phyloP scores from a whole-genome alignment of 805 yeast species.

The Monosporozyma aquatica region DNA sequence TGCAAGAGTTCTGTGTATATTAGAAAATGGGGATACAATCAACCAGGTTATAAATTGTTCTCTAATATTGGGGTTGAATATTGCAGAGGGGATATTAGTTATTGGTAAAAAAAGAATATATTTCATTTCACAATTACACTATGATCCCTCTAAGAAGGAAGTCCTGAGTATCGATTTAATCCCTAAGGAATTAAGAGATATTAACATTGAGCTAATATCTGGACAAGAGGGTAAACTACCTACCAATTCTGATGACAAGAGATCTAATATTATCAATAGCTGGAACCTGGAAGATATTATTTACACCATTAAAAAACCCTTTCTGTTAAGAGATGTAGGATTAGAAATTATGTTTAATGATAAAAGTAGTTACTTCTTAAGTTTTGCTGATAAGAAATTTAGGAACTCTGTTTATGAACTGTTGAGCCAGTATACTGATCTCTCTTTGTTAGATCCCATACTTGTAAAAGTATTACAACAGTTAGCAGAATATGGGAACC shows the following conservation, averaged over 20 bases:
- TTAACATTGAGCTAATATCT: constrained; percentile 55
- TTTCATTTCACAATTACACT: constrained; percentile 58
- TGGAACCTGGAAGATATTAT: constrained; percentile 57
- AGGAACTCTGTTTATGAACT: constrained; percentile 50
- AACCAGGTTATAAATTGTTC: constrained; percentile 68
- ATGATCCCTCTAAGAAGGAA: constrained; percentile 38
- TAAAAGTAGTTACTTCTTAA: constrained; percentile 62
- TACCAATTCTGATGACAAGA: constrained; percentile 13
- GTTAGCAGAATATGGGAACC: constrained; percentile 33
- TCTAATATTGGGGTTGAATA: constrained; percentile 65
- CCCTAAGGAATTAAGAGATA: constrained; percentile 52
- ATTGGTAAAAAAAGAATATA: constrained; percentile 58
- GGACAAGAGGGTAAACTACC: constrained; percentile 28
- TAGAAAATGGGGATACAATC: constrained; percentile 63
- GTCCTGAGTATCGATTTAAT: constrained; percentile 61
- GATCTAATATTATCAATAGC: constrained; percentile 32
- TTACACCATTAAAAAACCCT: constrained; percentile 64
- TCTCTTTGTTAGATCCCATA: constrained; percentile 45
- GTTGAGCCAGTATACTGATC: constrained; percentile 41
- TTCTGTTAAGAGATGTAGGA: constrained; percentile 71
- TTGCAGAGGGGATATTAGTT: constrained; percentile 66
- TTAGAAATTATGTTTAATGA: constrained; percentile 66
- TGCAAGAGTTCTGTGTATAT: constrained; percentile 60
- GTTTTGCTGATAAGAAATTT: constrained; percentile 44
- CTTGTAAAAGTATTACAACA: constrained; percentile 45